These are phyloP conservation scores for carrot (Daucus carota) DNA, from an alignment of 129 eudicot genomes.

Conservation along the genomic window DNA sequence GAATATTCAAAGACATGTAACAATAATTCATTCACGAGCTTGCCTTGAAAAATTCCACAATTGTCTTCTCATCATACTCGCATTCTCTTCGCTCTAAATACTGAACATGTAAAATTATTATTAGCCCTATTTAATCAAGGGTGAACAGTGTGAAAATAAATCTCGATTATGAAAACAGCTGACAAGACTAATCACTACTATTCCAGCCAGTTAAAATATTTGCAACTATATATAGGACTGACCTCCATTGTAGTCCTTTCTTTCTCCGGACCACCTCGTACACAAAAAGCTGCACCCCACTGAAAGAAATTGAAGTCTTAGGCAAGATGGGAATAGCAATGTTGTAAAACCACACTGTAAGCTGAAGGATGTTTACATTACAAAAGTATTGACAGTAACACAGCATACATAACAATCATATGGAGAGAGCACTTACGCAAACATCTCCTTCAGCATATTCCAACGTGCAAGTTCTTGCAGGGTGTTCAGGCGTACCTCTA, in stretches of 20 bases:
- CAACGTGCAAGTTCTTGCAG: constrained; percentile 93
- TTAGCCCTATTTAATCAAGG: not conserved
- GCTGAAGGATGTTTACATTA: not conserved
- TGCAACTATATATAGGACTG: constrained; percentile 1
- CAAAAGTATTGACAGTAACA: not conserved
- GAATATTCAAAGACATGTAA: not conserved
- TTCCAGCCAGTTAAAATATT: not conserved
- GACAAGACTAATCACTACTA: not conserved
- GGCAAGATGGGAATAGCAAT: constrained; percentile 3
- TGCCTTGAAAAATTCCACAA: constrained; percentile 72
- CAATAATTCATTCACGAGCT: not conserved
- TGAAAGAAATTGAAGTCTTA: constrained; percentile 17
- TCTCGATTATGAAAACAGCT: not conserved
- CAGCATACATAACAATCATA: not conserved
- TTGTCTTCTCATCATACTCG: constrained; percentile 70
- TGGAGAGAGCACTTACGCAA: constrained; percentile 51
- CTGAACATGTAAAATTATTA: constrained; percentile 26
- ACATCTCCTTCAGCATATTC: constrained; percentile 66
- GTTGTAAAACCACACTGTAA: not conserved
- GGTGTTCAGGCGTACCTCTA: constrained; percentile 92
- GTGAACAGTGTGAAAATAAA: not conserved
- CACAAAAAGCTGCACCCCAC: constrained; percentile 98
- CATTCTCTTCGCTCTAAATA: constrained; percentile 87
- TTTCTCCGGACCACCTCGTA: constrained; percentile 75
- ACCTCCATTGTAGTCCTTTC: constrained; percentile 89